A percentile compares a stretch with the other conserved stretches of the same genome.
Conservation (phyloP, 306 rosid species). For the Prunus davidiana region DNA sequence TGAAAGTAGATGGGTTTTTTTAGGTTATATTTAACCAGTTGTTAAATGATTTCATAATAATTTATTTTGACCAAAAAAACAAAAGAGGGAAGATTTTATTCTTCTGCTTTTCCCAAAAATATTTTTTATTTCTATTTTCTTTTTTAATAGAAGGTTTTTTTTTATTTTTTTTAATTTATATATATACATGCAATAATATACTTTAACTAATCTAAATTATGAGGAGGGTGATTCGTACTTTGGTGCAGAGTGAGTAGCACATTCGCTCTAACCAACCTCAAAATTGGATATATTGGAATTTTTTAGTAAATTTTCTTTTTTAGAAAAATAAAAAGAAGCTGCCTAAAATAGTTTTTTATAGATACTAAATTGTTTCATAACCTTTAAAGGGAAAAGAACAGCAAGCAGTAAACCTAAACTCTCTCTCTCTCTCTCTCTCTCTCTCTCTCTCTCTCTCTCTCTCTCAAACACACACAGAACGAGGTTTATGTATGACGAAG, state of each 20-base stretch:
- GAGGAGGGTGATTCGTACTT: too few relatives aligned
- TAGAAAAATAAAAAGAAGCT: neutral
- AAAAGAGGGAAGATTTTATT: neutral
- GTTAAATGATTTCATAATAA: too few relatives aligned
- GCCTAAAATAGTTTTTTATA: neutral
- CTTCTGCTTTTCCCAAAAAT: neutral
- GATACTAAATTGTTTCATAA: neutral
- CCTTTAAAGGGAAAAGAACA: neutral
- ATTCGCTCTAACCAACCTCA: too few relatives aligned
- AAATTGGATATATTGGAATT: neutral
- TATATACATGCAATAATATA: too few relatives aligned
- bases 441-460: neutral
- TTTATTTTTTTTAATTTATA: too few relatives aligned
- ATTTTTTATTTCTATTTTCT: too few relatives aligned
- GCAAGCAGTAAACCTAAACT: neutral
- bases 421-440: too few relatives aligned
- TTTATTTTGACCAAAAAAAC: neutral
- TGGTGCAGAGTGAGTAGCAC: rapidly evolving
- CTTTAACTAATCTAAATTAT: too few relatives aligned
- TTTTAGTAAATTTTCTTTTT: too few relatives aligned
- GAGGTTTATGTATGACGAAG: neutral
- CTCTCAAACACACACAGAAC: neutral
- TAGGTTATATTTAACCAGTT: too few relatives aligned
- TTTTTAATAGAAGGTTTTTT: neutral
- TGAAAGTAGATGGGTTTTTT: too few relatives aligned